Evolutionary conservation across 2,329 filamentous ascomycete genomes (phyloP).

Genomic region (Alternaria burnsii): DNA sequence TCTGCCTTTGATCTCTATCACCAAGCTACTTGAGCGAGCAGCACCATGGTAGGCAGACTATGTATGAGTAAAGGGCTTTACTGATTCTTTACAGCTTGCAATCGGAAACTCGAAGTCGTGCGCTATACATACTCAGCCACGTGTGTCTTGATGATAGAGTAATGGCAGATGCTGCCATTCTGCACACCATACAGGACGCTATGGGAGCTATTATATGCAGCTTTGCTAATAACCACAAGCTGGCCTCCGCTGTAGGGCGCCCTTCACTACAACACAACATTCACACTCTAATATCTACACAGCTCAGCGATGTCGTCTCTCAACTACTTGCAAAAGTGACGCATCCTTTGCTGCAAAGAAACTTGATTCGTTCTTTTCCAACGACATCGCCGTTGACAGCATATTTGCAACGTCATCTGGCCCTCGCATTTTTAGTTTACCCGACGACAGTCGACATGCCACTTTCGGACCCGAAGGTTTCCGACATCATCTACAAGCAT

Average conservation of each 20-base stretch:
- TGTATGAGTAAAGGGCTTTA: background rate
- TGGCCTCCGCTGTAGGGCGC: slow-evolving; percentile 36
- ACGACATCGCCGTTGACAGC: slow-evolving; percentile 60
- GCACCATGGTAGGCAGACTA: slow-evolving; percentile 35
- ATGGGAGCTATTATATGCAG: slow-evolving; percentile 44
- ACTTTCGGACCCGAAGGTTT: slow-evolving; percentile 34
- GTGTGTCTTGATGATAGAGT: slow-evolving; percentile 46
- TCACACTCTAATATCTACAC: slow-evolving; percentile 32
- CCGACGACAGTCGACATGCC: slow-evolving; percentile 33
- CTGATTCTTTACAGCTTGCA: slow-evolving; percentile 31
- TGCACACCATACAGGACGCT: slow-evolving; percentile 40
- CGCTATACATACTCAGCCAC: slow-evolving; percentile 38
- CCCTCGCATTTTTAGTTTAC: slow-evolving; percentile 68
- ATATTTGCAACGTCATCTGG: slow-evolving; percentile 71
- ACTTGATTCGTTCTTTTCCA: slow-evolving; percentile 68
- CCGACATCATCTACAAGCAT: slow-evolving; percentile 32
- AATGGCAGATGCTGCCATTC: slow-evolving; percentile 25
- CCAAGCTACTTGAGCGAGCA: slow-evolving; percentile 33
- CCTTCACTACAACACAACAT: slow-evolving; percentile 12
- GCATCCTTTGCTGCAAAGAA: slow-evolving; percentile 63
- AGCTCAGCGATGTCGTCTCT: slow-evolving; percentile 39
- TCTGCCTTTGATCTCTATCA: slow-evolving; percentile 31
- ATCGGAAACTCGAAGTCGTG: slow-evolving; percentile 29
- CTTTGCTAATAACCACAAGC: slow-evolving; percentile 31
- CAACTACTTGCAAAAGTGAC: slow-evolving; percentile 50